A percentile compares a stretch with the other conserved stretches of the same genome.
phyloP scores from a whole-genome alignment of 2,329 filamentous ascomycete genomes.

The Teratosphaeria viscida region DNA sequence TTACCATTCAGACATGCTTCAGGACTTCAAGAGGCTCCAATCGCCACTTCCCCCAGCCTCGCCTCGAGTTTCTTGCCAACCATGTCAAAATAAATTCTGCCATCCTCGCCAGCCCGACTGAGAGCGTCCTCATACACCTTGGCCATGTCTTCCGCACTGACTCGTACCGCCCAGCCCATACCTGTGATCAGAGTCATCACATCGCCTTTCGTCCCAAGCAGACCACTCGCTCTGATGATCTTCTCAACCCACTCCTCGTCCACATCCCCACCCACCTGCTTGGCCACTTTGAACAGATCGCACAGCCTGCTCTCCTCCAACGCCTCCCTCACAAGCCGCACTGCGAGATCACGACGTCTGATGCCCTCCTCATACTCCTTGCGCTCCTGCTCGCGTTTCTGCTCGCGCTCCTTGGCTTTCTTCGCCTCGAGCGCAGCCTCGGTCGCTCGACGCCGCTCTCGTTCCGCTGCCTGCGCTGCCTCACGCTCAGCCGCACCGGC shows the following conservation, averaged over 20 bases:
- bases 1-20: neutral
- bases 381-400: conserved; percentile 28
- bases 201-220: conserved; percentile 23
- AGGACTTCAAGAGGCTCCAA: neutral
- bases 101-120: conserved; percentile 2
- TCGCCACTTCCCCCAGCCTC: neutral
- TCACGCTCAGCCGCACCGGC: conserved; percentile 37
- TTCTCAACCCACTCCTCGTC: conserved; percentile 33
- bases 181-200: conserved; percentile 32
- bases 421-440: conserved; percentile 34
- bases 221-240: conserved; percentile 30
- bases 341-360: conserved; percentile 21
- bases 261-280: conserved; percentile 30
- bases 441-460: conserved; percentile 29
- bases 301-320: conserved; percentile 22
- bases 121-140: conserved; percentile 25
- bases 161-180: conserved; percentile 32
- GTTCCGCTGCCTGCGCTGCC: conserved; percentile 30
- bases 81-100: neutral
- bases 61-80: conserved; percentile 1
- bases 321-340: conserved; percentile 23
- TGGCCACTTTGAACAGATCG: conserved; percentile 32
- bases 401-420: conserved; percentile 30
- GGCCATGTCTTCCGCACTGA: conserved; percentile 30
- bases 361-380: conserved; percentile 29